These are phyloP conservation scores for Candida silvatica DNA, from an alignment of 805 yeast genomes.

Conservation along the genomic window DNA sequence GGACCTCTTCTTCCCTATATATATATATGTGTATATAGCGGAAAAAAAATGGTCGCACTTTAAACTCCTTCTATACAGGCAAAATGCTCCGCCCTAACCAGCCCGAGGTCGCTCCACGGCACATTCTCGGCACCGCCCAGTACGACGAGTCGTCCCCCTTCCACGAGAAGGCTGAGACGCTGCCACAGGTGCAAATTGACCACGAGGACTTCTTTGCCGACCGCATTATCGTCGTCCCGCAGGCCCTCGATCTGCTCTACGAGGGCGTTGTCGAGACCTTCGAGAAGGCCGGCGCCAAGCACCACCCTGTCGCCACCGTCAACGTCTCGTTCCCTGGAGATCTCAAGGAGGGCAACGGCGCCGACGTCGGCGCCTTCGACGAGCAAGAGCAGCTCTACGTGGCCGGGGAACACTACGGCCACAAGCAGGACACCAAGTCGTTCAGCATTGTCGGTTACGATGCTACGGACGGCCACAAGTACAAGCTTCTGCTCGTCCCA, in stretches of 20 bases:
- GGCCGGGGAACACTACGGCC: conserved; percentile 1
- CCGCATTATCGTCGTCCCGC: conserved; percentile 25
- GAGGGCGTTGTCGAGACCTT: conserved; percentile 13
- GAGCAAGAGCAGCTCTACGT: conserved; percentile 42
- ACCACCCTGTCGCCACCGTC: conserved; percentile 5
- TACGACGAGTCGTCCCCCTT: conserved; percentile 8
- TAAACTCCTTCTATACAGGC: too few species aligned
- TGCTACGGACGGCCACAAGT: not conserved
- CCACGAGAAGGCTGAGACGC: conserved; percentile 9
- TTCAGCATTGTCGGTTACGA: conserved; percentile 9
- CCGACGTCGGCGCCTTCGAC: conserved; percentile 24
- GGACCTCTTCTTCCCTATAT: too few species aligned
- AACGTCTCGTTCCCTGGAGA: conserved; percentile 8
- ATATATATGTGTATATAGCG: not conserved
- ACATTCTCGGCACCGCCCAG: conserved; percentile 31
- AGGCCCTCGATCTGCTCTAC: conserved; percentile 16
- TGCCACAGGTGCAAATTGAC: conserved; percentile 22
- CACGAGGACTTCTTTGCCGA: conserved; percentile 10
- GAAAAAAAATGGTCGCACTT: too few species aligned
- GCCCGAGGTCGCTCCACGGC: conserved; percentile 37
- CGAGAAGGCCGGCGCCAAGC: not conserved
- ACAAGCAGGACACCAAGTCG: conserved; percentile 7
- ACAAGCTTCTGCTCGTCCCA: conserved; percentile 14
- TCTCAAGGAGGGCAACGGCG: not conserved
- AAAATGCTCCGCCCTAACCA: conserved; percentile 45